Base-by-base conservation (phyloP, 768 basidiomycete genomes). In the Tremella mesenterica region DNA sequence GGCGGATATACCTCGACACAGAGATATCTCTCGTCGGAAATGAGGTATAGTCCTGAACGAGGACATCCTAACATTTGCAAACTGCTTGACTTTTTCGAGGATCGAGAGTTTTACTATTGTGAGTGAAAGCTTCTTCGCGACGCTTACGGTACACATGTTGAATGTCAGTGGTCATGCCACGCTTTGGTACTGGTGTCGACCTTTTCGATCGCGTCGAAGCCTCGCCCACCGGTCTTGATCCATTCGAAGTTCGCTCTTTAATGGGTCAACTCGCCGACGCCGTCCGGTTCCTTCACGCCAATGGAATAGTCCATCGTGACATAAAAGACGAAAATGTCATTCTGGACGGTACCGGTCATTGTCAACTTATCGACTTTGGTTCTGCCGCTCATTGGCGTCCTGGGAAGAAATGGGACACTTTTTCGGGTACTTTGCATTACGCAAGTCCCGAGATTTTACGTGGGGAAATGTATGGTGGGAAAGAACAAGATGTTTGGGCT, bases 401-500 rank as follows among this genome's bases (percentile, higher is more conserved):
- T 30, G 75, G 74, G 0, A 68, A 73, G 44, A 69, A 71, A 57
- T 77, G 75, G 67, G 75, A 76, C 52, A 77, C 75, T 0, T 77
- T 77, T 53, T 74, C 73, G 2, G 76, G 76, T 1, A 76, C 75
- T 4, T 56, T 77, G 38, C 90, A 93, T 72, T 97, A 96, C 69
- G 93, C 93, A 14, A 88, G 87, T 8, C 95, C 93, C 33, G 93
- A 99, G 73, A 97, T 99, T 52, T 75, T 99, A 27, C 83, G 89
- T 16, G 93, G 93, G 2, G 90, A 95, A 70, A 81, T 87, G 46
- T 99, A 99, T 72, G 80, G 86, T 59, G 95, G 93, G 30, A 92
- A 91, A 68, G 90, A 93, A 70, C 92, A 96, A 73, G 93, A 99
- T 63, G 86, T 96, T 2, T 99, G 93, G 92, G 93, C 93, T 0